Evolutionary conservation across 2,329 filamentous ascomycete genomes (phyloP), one percentile per base, ranked within the genome.

Genomic region (Arthrinium phaeospermum): DNA sequence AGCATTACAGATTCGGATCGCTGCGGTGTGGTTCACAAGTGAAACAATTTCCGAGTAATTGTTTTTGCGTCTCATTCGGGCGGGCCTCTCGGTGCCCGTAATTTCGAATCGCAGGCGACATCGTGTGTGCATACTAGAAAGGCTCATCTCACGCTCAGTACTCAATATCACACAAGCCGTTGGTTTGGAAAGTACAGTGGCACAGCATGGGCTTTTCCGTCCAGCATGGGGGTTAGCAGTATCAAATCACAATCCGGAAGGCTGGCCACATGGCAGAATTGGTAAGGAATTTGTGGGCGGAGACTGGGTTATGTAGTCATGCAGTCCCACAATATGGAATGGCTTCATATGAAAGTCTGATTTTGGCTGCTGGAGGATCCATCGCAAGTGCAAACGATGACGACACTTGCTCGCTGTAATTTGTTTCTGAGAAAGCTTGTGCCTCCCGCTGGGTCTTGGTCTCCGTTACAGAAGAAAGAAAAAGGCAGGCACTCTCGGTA

Each of bases 341-440:
- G 57, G 57, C 57, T 64, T 64, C 34, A 41, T 64, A 64, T 64
- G 57, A 64, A 64, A 64, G 57, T 41, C 57, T 64, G 57, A 41
- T 19, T 41, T 49, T 49, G 19, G 16, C 53, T 37, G 30, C 53
- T 22, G 27, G 53, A 51, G 53, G 57, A 64, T 64, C 57, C 57
- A 64, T 64, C 57, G 12, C 34, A 41, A 64, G 57, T 61, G 53
- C 53, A 64, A 64, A 64, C 57, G 30, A 64, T 64, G 57, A 64
- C 57, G 57, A 64, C 57, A 64, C 34, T 37, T 10, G 4, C 34
- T 24, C 57, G 30, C 57, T 3, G 57, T 7, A 64, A 41, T 41
- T 41, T 64, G 57, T 64, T 64, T 64, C 19, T 41, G 57, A 37
- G 57, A 41, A 64, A 64, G 57, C 57, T 41, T 64, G 34, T 34